These are phyloP conservation scores for Ettlia oleoabundans DNA, from an alignment of 139 green algal genomes.

Conservation along the genomic window DNA sequence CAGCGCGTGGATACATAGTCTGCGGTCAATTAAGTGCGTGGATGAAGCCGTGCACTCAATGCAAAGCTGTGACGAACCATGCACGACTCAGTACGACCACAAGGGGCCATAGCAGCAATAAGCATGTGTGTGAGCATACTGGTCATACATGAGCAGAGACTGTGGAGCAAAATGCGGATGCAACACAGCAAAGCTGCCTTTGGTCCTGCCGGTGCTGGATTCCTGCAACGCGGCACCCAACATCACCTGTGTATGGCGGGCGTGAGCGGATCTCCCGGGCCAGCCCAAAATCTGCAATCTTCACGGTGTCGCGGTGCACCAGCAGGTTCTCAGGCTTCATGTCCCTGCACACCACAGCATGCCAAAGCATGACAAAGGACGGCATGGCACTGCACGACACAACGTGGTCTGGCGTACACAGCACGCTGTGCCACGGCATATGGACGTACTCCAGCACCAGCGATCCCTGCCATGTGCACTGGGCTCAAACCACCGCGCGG, in stretches of 20 bases:
- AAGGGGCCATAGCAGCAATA: background rate
- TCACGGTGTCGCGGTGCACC: slow-evolving; percentile 83
- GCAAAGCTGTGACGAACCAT: too few relatives aligned
- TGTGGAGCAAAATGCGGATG: background rate
- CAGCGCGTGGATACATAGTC: slow-evolving; percentile 96
- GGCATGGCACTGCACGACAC: too few relatives aligned
- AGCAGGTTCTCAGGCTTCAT: slow-evolving; percentile 99
- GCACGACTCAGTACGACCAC: too few relatives aligned
- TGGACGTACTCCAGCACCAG: too few relatives aligned
- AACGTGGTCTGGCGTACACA: too few relatives aligned
- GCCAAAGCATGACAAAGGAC: too few relatives aligned
- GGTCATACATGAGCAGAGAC: background rate
- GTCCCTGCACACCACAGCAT: slow-evolving; percentile 60
- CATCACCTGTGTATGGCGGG: slow-evolving; percentile 87
- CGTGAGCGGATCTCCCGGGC: slow-evolving; percentile 84
- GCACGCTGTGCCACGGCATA: too few relatives aligned
- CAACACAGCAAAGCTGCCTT: background rate
- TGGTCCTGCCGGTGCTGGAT: background rate
- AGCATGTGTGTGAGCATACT: background rate
- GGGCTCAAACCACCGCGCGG: too few relatives aligned
- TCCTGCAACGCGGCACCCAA: background rate
- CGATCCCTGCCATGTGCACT: too few relatives aligned
- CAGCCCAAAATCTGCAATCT: slow-evolving; percentile 97
- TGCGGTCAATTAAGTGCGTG: background rate
- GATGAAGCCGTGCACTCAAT: background rate